Percentiles rank a stretch among this genome's conserved stretches.
Conservation (phyloP, 805 yeast species). For the Candida pini region DNA sequence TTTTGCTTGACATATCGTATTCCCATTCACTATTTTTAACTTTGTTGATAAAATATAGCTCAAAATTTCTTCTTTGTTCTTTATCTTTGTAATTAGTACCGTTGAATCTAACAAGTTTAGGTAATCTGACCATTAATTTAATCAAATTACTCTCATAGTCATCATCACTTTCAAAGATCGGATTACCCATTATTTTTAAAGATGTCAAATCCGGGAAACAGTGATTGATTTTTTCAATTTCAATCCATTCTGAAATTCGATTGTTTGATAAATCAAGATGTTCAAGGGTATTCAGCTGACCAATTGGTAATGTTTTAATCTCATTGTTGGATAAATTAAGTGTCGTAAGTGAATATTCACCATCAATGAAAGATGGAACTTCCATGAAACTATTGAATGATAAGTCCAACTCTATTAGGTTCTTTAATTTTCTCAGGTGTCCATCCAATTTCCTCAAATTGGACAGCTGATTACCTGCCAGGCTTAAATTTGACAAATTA, state of each 20-base stretch:
- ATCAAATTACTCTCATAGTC: constrained; percentile 13
- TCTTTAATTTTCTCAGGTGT: neutral
- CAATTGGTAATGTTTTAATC: constrained; percentile 12
- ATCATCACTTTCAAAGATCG: constrained; percentile 30
- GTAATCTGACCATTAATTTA: constrained; percentile 19
- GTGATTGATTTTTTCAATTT: constrained; percentile 37
- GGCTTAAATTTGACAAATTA: constrained; percentile 24
- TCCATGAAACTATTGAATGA: constrained; percentile 45
- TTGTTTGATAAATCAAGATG: constrained; percentile 51
- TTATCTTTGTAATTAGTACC: constrained; percentile 43
- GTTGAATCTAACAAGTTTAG: constrained; percentile 39
- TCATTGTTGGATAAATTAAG: constrained; percentile 35
- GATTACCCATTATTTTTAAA: constrained; percentile 49
- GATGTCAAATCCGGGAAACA: constrained; percentile 38
- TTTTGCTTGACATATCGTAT: constrained; percentile 17
- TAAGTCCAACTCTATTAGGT: constrained; percentile 10
- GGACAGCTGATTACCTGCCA: constrained; percentile 19
- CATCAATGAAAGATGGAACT: too few relatives aligned
- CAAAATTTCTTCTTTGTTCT: constrained; percentile 56
- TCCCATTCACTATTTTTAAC: constrained; percentile 31
- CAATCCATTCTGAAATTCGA: constrained; percentile 38
- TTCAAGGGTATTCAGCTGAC: constrained; percentile 8
- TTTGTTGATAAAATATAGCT: constrained; percentile 56
- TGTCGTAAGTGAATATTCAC: constrained; percentile 11
- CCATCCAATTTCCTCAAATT: constrained; percentile 16